Evolutionary conservation across 306 rosid species (phyloP).

Genomic region (Ziziphus jujuba): DNA sequence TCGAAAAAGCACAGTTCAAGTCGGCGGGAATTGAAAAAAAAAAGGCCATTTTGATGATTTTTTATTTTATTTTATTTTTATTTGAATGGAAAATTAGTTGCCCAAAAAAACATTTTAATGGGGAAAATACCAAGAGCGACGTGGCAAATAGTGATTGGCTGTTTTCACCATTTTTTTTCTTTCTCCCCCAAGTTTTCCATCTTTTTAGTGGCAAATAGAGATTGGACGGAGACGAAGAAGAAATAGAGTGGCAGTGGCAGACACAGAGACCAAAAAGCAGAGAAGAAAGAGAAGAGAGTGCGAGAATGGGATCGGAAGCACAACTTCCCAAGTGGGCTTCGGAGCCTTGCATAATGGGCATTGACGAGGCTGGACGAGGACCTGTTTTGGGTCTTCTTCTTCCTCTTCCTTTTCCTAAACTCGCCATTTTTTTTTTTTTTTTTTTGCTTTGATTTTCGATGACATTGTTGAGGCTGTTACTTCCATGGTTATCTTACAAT

Average conservation of each 20-base stretch:
- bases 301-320: conserved; percentile 47
- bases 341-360: conserved; percentile 80
- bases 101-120: too few relatives aligned
- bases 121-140: neutral
- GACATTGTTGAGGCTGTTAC: neutral
- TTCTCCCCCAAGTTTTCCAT: neutral
- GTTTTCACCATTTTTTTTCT: too few relatives aligned
- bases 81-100: too few relatives aligned
- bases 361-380: conserved; percentile 97
- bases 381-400: conserved; percentile 68
- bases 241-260: too few relatives aligned
- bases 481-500: neutral
- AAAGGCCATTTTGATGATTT: too few relatives aligned
- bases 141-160: neutral
- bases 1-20: too few relatives aligned
- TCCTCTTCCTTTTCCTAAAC: neutral
- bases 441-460: neutral
- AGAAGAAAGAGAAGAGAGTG: neutral
- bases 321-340: conserved; percentile 63
- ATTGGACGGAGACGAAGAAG: too few relatives aligned
- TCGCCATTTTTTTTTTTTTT: neutral
- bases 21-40: too few relatives aligned
- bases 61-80: too few relatives aligned
- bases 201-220: neutral
- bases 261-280: too few relatives aligned